These are phyloP conservation scores for Calocera viscosa DNA, from an alignment of 768 basidiomycete genomes.

Conservation along the genomic window DNA sequence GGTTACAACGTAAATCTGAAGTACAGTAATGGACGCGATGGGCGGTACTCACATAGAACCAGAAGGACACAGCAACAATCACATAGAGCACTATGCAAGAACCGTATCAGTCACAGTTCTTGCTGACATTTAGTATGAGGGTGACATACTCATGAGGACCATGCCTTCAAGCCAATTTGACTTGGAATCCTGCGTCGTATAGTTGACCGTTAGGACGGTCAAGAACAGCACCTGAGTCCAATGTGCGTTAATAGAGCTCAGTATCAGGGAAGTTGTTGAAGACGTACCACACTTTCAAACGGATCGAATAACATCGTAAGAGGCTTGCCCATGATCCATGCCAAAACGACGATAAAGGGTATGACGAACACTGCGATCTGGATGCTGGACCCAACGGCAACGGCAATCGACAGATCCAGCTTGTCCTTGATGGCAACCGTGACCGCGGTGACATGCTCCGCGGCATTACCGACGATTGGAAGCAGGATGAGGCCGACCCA, in stretches of 20 bases:
- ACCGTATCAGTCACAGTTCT: background rate
- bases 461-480: conserved; percentile 85
- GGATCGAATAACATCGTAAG: conserved; percentile 76
- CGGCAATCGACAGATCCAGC: conserved; percentile 60
- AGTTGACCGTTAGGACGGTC: conserved; percentile 58
- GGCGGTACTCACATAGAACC: background rate
- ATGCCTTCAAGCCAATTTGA: conserved; percentile 78
- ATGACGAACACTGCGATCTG: conserved; percentile 66
- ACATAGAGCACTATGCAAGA: conserved; percentile 37
- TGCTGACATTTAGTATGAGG: conserved; percentile 6
- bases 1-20: background rate
- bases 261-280: conserved; percentile 16
- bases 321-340: conserved; percentile 72
- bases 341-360: conserved; percentile 64
- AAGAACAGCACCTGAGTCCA: conserved; percentile 18
- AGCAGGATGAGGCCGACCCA: conserved; percentile 85
- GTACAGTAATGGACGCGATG: background rate
- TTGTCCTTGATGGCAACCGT: conserved; percentile 60
- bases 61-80: conserved; percentile 43
- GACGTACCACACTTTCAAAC: conserved; percentile 60
- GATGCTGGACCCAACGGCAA: conserved; percentile 5
- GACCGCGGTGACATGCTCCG: conserved; percentile 85
- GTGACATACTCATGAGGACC: conserved; percentile 51
- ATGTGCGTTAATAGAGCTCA: background rate
- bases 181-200: conserved; percentile 67